A percentile compares a stretch with the other conserved stretches of the same genome.
Evolutionary conservation across 2,329 filamentous ascomycete species (phyloP).

Genomic region (Fusarium sp.): DNA sequence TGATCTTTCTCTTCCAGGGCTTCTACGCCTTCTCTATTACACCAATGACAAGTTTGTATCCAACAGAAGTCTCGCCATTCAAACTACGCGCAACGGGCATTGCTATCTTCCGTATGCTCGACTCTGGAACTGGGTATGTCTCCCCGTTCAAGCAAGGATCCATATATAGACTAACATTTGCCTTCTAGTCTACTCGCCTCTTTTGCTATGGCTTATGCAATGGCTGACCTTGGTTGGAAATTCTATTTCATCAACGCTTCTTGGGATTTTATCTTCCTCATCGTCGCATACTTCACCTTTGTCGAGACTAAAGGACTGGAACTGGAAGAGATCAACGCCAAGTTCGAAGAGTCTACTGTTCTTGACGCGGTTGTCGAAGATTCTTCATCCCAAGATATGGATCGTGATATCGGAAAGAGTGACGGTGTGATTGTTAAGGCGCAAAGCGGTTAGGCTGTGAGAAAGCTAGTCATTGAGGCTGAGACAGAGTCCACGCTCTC

Average conservation of each 20-base stretch:
- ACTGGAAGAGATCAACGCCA: slow-evolving; percentile 4
- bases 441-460: too few relatives aligned
- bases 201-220: slow-evolving; percentile 13
- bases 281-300: neutral
- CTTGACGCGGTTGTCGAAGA: neutral
- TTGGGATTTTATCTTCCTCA: neutral
- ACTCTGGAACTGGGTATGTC: neutral
- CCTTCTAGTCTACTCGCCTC: neutral
- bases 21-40: slow-evolving; percentile 9
- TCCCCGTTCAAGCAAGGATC: too few relatives aligned
- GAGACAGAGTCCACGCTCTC: too few relatives aligned
- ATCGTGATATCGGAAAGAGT: neutral
- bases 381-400: slow-evolving; percentile 2
- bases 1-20: slow-evolving; percentile 7
- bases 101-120: slow-evolving; percentile 13
- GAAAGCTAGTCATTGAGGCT: too few relatives aligned
- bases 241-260: slow-evolving; percentile 15
- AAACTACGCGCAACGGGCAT: slow-evolving; percentile 8
- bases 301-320: slow-evolving; percentile 1
- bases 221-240: slow-evolving; percentile 10
- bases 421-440: neutral
- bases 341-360: neutral
- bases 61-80: slow-evolving; percentile 1
- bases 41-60: slow-evolving; percentile 12
- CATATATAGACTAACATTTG: too few relatives aligned